Evolutionary conservation across 73 alveolate species (phyloP).

Genomic region (Tetrahymena borealis): DNA sequence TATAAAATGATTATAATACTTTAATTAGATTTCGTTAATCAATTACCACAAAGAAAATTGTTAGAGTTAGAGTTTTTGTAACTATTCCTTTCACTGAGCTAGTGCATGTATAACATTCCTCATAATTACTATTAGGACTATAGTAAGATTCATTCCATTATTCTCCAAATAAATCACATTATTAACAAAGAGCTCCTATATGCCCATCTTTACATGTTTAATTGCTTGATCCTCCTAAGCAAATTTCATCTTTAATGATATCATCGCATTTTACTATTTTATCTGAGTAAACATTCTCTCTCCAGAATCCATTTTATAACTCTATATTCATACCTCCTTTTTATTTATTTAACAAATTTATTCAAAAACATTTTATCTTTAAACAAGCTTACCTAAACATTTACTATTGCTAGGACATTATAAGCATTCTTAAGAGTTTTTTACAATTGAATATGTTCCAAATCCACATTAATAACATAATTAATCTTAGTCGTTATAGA

Average conservation of each 20-base stretch:
- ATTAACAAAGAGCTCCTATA: neutral
- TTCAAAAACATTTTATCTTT: neutral
- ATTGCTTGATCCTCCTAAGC: neutral
- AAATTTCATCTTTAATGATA: neutral
- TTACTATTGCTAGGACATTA: neutral
- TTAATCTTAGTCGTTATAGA: neutral
- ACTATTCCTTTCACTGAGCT: neutral
- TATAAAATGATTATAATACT: neutral
- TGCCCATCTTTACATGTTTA: neutral
- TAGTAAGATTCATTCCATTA: neutral
- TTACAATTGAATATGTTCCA: neutral
- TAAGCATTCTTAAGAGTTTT: neutral
- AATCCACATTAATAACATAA: neutral
- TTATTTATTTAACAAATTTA: neutral
- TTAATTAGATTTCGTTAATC: too few species aligned
- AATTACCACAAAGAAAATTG: neutral
- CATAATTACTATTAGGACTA: neutral
- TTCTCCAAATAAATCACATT: neutral
- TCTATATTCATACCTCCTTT: neutral
- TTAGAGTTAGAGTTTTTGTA: neutral
- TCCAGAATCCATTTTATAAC: neutral
- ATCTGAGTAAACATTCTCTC: neutral
- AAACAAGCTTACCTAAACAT: neutral
- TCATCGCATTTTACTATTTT: neutral
- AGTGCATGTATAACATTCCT: neutral